Conservation (phyloP, 331 rosid species). For the Phaseolus coccineus region DNA sequence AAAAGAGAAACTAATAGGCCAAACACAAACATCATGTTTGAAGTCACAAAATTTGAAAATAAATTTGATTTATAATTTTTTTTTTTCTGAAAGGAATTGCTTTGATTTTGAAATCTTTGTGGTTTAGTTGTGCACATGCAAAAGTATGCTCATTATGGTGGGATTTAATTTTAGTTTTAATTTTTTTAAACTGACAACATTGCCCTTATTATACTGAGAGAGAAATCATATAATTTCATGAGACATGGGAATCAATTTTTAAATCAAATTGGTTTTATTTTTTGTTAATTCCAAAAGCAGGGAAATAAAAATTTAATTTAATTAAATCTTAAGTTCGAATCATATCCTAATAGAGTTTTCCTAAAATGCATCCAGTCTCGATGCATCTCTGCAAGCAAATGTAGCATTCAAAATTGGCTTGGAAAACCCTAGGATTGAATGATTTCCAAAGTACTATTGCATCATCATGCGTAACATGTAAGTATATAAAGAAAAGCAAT, state of each 20-base stretch:
- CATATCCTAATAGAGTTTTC: background rate
- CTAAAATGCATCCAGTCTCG: conserved; percentile 4
- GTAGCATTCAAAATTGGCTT: conserved; percentile 21
- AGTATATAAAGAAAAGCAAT: conserved; percentile 31
- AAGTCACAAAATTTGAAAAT: background rate
- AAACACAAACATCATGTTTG: background rate
- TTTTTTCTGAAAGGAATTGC: background rate
- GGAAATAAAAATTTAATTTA: background rate
- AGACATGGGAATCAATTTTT: background rate
- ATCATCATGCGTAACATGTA: conserved; percentile 32
- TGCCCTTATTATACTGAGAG: background rate
- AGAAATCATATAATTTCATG: conserved; percentile 6
- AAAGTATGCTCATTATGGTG: conserved; percentile 14
- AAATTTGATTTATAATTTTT: background rate
- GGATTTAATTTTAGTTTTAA: conserved; percentile 8
- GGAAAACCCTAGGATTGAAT: conserved; percentile 4
- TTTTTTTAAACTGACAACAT: background rate
- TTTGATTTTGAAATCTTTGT: conserved; percentile 1
- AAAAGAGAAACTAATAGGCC: conserved; percentile 11
- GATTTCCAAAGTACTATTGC: background rate
- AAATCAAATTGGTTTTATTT: conserved; percentile 14
- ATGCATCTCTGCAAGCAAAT: background rate
- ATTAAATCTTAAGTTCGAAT: conserved; percentile 13
- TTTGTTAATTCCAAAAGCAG: background rate
- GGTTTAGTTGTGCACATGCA: background rate